phyloP scores from a whole-genome alignment of 768 basidiomycete species.

The Lactarius sanguifluus region DNA sequence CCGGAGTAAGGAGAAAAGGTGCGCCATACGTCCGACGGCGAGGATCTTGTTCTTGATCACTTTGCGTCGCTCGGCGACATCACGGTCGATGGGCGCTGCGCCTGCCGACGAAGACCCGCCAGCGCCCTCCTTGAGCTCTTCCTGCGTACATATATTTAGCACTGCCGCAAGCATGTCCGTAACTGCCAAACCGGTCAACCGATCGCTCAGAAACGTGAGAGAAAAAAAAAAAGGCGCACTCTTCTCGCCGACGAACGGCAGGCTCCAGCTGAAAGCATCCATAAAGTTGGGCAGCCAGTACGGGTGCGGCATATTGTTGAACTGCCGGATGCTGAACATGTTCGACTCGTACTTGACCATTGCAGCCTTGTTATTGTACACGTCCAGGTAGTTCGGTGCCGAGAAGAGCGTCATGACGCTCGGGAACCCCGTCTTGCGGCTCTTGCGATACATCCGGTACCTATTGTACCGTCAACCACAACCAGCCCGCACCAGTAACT shows the following conservation, averaged over 20 bases:
- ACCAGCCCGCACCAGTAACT: slow-evolving; percentile 1
- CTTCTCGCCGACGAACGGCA: slow-evolving; percentile 96
- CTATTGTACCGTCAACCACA: slow-evolving; percentile 39
- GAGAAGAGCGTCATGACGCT: slow-evolving; percentile 99
- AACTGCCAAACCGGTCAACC: slow-evolving; percentile 50
- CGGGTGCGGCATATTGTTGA: slow-evolving; percentile 92
- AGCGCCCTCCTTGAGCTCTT: slow-evolving; percentile 83
- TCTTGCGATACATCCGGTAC: slow-evolving; percentile 99
- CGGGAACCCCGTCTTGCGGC: slow-evolving; percentile 96
- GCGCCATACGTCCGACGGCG: slow-evolving; percentile 93
- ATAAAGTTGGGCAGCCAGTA: slow-evolving; percentile 98
- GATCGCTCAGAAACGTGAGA: background rate
- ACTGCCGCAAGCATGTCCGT: slow-evolving; percentile 99
- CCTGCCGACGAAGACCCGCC: slow-evolving; percentile 37
- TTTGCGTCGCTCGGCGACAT: slow-evolving; percentile 73
- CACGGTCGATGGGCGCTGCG: slow-evolving; percentile 38
- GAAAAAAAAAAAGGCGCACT: slow-evolving; percentile 54
- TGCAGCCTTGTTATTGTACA: slow-evolving; percentile 98
- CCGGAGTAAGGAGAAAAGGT: slow-evolving; percentile 95
- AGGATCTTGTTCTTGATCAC: slow-evolving; percentile 98
- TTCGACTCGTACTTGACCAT: slow-evolving; percentile 99
- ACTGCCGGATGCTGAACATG: slow-evolving; percentile 97
- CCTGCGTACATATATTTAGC: slow-evolving; percentile 95
- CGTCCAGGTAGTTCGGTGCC: slow-evolving; percentile 96
- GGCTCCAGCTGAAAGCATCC: slow-evolving; percentile 97